These are phyloP conservation scores for Didymella keratinophila DNA, from an alignment of 2,329 filamentous ascomycete species.

Conservation along the genomic window DNA sequence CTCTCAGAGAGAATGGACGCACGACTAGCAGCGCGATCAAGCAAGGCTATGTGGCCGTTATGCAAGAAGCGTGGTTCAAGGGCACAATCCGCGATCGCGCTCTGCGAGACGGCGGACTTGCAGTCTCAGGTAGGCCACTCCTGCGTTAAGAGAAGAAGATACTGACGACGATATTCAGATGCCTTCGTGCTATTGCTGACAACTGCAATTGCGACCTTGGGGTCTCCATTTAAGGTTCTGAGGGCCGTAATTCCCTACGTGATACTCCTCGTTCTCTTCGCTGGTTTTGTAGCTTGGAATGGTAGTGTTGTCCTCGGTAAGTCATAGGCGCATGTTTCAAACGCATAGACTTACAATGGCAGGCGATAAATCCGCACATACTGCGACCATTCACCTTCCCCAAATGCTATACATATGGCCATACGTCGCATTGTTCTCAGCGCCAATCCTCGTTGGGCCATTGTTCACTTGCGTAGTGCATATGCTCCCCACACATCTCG, in stretches of 20 bases:
- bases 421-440: slow-evolving; percentile 87
- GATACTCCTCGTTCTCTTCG: slow-evolving; percentile 71
- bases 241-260: slow-evolving; percentile 61
- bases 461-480: slow-evolving; percentile 53
- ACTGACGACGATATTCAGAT: slow-evolving; percentile 27
- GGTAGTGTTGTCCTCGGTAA: slow-evolving; percentile 87
- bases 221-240: slow-evolving; percentile 52
- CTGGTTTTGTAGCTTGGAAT: slow-evolving; percentile 82
- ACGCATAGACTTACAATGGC: slow-evolving; percentile 20
- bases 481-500: slow-evolving; percentile 25
- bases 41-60: slow-evolving; percentile 7
- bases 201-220: slow-evolving; percentile 65
- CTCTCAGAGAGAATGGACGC: slow-evolving; percentile 31
- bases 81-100: slow-evolving; percentile 34
- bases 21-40: neutral
- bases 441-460: slow-evolving; percentile 73
- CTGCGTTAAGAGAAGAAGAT: too few relatives aligned
- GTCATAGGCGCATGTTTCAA: slow-evolving; percentile 24
- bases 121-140: slow-evolving; percentile 6
- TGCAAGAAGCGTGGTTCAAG: slow-evolving; percentile 35
- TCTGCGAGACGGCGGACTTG: slow-evolving; percentile 33
- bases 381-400: slow-evolving; percentile 84
- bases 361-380: slow-evolving; percentile 95
- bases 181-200: slow-evolving; percentile 60
- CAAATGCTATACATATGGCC: slow-evolving; percentile 98